phyloP scores from a whole-genome alignment of 129 eudicot species.

The sunflower (Helianthus annuus) region HanXRQr2.0-SUNRISE NC_035434.2:135794401-135794900 shows the following conservation, averaged over 20 bases:
- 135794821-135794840: too few relatives aligned
- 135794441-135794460: conserved; percentile 20
- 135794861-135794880: too few relatives aligned
- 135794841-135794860: too few relatives aligned
- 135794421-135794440: conserved; percentile 48
- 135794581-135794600: not conserved
- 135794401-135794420: conserved; percentile 41
- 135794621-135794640: not conserved
- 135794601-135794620: not conserved
- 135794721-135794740: too few relatives aligned
- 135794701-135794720: too few relatives aligned
- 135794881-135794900: too few relatives aligned
- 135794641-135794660: not conserved
- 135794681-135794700: too few relatives aligned
- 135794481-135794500: conserved; percentile 2
- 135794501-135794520: not conserved
- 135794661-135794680: too few relatives aligned
- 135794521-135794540: not conserved
- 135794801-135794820: too few relatives aligned
- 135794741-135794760: too few relatives aligned
- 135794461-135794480: conserved; percentile 13
- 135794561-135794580: not conserved
- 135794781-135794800: too few relatives aligned
- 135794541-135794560: not conserved
- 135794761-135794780: too few relatives aligned